Base-by-base conservation (phyloP, 1,284 basidiomycete species). In the Boletellus deceptivus region DNA sequence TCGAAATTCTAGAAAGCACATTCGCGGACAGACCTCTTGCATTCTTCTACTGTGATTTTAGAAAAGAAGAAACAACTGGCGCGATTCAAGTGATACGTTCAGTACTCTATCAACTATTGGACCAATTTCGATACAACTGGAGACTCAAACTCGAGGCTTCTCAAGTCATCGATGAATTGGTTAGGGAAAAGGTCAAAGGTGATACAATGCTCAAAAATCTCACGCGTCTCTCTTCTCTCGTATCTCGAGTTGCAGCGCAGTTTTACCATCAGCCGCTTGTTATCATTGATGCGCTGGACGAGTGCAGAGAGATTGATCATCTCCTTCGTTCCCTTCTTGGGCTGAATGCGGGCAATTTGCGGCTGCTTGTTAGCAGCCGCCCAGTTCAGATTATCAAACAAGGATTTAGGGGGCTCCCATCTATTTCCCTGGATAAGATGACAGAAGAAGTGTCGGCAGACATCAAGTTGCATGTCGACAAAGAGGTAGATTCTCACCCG, bases 251-350 rank as follows among this genome's bases (percentile, higher is more conserved):
- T 14, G 27, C 29, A 3, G 11, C 24, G 14, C 44, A 36, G 24
- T 46, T 55, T 31, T 2, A 0, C 13, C 35, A 3, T 17, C 39
- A 6, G 2, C 48, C 53, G 6, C 6, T 55, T 7, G 4, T 55
- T 5, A 17, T 55, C 25, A 43, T 55, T 3, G 54, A 55, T 27
- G 54, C 53, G 2, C 37, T 55, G 3, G 54, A 55, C 3, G 54
- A 55, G 22, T 55, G 54, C 37, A 31, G 29, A 36, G 43, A 55
- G 11, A 2, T 55, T 2, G 35, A 55, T 25, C 11, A 9, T 6
- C 43, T 56, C 4, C 48, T 56, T 6, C 3, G 29, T 9, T 42
- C 49, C 3, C 39, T 56, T 24, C 13, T 37, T 8, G 42, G 25
- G 13, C 14, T 45, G 13, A 13, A 8, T 2, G 3, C 43, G 14